Evolutionary conservation across 441 rosid species (phyloP).

Genomic region (Gossypium gossypioides): DNA sequence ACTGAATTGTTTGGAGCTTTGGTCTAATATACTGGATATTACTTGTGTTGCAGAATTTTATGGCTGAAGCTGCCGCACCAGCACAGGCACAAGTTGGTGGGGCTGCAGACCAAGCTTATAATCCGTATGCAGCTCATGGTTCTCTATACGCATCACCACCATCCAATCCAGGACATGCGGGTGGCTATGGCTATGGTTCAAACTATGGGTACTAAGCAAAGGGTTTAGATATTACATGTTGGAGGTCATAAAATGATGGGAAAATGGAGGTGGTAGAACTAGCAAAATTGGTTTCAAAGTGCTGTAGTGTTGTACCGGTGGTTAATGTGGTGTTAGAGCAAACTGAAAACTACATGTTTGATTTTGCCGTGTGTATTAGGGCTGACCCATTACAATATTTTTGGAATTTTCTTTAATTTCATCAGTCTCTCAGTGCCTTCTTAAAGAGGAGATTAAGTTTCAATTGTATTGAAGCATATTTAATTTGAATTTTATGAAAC

Average conservation of each 20-base stretch:
- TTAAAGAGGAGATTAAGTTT: too few species aligned
- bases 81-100: conserved; percentile 44
- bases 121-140: conserved; percentile 59
- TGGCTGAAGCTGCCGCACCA: conserved; percentile 72
- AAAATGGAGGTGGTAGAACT: neutral
- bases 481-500: too few species aligned
- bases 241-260: conserved; percentile 7
- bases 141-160: conserved; percentile 57
- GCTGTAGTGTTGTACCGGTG: conserved; percentile 17
- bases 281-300: neutral
- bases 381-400: conserved; percentile 13
- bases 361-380: conserved; percentile 8
- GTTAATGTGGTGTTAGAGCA: conserved; percentile 7
- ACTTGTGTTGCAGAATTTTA: conserved; percentile 59
- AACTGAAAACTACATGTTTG: neutral
- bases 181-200: conserved; percentile 49
- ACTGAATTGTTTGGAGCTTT: neutral
- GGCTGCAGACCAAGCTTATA: conserved; percentile 64
- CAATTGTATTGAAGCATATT: too few species aligned
- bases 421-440: neutral
- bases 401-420: neutral
- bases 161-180: conserved; percentile 40
- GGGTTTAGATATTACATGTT: neutral
- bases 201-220: conserved; percentile 44
- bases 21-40: conserved; percentile 1